These are phyloP conservation scores for Macrolepiota fuliginosa DNA, from an alignment of 768 basidiomycete genomes.

Conservation along the genomic window DNA sequence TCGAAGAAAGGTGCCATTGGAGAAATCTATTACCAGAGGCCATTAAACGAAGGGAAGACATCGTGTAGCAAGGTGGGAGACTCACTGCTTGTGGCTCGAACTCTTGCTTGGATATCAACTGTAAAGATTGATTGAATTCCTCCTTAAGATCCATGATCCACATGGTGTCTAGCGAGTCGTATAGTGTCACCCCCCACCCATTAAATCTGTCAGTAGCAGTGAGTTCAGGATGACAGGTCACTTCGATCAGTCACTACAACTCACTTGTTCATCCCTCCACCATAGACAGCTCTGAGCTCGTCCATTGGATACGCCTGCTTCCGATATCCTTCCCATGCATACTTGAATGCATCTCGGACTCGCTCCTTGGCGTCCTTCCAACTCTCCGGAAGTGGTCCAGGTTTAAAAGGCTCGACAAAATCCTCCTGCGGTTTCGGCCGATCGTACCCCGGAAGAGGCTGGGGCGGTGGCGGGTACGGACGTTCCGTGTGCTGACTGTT, in stretches of 20 bases:
- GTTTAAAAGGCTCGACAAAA: not conserved
- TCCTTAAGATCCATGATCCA: conserved; percentile 75
- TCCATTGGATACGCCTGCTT: conserved; percentile 49
- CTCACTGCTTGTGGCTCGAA: conserved; percentile 35
- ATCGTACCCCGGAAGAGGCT: not conserved
- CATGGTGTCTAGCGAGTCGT: conserved; percentile 82
- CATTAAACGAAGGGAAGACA: not conserved
- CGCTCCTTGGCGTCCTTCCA: conserved; percentile 44
- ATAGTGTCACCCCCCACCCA: conserved; percentile 58
- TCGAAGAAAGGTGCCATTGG: conserved; percentile 59
- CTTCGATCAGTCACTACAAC: conserved; percentile 14
- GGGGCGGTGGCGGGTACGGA: not conserved
- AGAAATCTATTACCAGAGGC: conserved; percentile 18
- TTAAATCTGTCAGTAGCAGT: conserved; percentile 27
- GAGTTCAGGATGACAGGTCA: not conserved
- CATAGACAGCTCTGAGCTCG: conserved; percentile 47
- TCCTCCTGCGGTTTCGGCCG: not conserved
- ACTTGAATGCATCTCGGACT: conserved; percentile 52
- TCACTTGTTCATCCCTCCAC: conserved; percentile 47
- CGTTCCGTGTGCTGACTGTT: not conserved
- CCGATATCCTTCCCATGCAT: conserved; percentile 55
- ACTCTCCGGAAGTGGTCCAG: conserved; percentile 12
- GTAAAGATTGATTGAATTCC: conserved; percentile 61
- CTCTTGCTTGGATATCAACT: conserved; percentile 41
- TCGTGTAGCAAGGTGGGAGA: not conserved